Percentiles rank a stretch among this genome's conserved stretches.
phyloP scores from a whole-genome alignment of 2,329 filamentous ascomycete genomes.

The Cladosporium sp. region DNA sequence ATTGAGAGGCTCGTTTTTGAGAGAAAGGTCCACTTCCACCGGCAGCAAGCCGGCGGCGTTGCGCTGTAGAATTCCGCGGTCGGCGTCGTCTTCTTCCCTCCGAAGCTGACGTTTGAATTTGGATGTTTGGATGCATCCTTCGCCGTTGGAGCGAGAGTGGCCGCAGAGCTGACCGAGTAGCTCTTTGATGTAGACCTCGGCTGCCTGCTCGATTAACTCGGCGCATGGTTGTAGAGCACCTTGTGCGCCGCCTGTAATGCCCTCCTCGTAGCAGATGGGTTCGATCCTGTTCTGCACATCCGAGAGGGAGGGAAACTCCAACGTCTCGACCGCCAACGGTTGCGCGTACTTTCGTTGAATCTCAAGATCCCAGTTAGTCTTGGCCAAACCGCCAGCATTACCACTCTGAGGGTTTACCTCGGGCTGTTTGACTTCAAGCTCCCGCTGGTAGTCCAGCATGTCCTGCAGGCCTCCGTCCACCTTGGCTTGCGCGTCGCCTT shows the following conservation, averaged over 20 bases:
- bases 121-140: slow-evolving; percentile 64
- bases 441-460: slow-evolving; percentile 25
- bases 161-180: slow-evolving; percentile 52
- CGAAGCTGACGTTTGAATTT: slow-evolving; percentile 72
- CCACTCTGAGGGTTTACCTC: slow-evolving; percentile 22
- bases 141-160: slow-evolving; percentile 53
- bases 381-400: slow-evolving; percentile 18
- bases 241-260: slow-evolving; percentile 44
- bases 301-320: slow-evolving; percentile 58
- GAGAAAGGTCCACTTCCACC: slow-evolving; percentile 74
- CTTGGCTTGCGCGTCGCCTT: slow-evolving; percentile 17
- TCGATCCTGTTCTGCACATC: slow-evolving; percentile 58
- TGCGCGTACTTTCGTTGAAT: slow-evolving; percentile 62
- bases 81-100: slow-evolving; percentile 68
- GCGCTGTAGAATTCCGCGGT: slow-evolving; percentile 68
- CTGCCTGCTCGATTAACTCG: slow-evolving; percentile 57
- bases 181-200: slow-evolving; percentile 61
- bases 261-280: slow-evolving; percentile 63
- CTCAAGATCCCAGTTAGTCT: slow-evolving; percentile 59
- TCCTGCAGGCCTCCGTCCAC: slow-evolving; percentile 21
- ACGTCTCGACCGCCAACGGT: slow-evolving; percentile 56
- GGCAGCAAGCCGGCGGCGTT: slow-evolving; percentile 76
- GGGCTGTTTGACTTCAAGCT: slow-evolving; percentile 24
- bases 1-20: slow-evolving; percentile 65
- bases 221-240: slow-evolving; percentile 44